A percentile compares a stretch with the other conserved stretches of the same genome.
Evolutionary conservation across 495 filamentous ascomycete species (phyloP).

Genomic region (Neurospora sp.): DNA sequence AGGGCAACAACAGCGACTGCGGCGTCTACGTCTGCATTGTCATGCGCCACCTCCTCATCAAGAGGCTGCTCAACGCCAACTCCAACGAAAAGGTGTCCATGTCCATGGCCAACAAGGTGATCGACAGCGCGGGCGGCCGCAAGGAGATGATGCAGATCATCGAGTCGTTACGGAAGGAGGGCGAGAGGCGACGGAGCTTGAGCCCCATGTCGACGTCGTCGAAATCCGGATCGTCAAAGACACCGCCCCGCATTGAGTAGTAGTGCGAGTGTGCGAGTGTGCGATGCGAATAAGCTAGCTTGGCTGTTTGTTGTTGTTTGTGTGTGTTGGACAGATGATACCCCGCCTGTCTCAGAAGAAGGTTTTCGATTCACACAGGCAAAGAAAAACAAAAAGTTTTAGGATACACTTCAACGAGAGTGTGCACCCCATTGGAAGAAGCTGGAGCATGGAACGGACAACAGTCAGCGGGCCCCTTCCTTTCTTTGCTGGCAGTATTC

Average conservation of each 20-base stretch:
- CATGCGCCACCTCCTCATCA: conserved; percentile 82
- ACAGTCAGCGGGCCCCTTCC: neutral
- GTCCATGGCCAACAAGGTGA: conserved; percentile 70
- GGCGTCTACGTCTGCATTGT: conserved; percentile 92
- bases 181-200: conserved; percentile 52
- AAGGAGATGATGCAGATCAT: conserved; percentile 87
- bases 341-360: neutral
- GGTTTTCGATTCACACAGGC: neutral
- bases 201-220: conserved; percentile 18
- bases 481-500: neutral
- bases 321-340: neutral
- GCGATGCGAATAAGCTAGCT: neutral
- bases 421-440: neutral
- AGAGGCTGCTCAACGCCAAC: conserved; percentile 66
- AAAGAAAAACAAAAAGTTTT: neutral
- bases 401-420: neutral
- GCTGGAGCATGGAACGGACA: neutral
- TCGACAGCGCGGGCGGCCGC: conserved; percentile 64
- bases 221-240: conserved; percentile 4
- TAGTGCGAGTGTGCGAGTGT: neutral
- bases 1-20: conserved; percentile 88
- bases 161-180: conserved; percentile 71
- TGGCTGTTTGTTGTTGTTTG: conserved; percentile 1
- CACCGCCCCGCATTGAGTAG: conserved; percentile 29
- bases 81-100: conserved; percentile 79